A percentile compares a stretch with the other conserved stretches of the same genome.
phyloP scores from a whole-genome alignment of 805 yeast genomes.

The Wickerhamomyces hampshirensis region DNA sequence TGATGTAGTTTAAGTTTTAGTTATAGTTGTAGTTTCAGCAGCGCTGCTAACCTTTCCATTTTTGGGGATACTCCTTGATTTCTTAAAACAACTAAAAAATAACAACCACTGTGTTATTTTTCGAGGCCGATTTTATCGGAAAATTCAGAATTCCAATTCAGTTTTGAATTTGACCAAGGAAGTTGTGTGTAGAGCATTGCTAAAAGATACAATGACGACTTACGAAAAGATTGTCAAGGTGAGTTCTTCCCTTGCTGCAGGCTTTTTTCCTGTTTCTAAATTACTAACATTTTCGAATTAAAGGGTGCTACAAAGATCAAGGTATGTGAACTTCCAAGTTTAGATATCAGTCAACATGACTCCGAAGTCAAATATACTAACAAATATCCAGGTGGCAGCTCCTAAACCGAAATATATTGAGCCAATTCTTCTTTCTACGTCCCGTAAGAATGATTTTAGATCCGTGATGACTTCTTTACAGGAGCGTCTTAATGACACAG shows the following conservation, averaged over 20 bases:
- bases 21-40: no score
- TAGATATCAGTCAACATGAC: neutral
- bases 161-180: no score
- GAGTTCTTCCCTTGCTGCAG: conserved; percentile 9
- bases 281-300: conserved; percentile 4
- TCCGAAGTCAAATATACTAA: conserved; percentile 1
- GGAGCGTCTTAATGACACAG: conserved; percentile 62
- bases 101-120: no score
- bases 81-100: no score
- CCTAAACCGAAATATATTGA: conserved; percentile 95
- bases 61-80: no score
- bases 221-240: conserved; percentile 72
- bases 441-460: conserved; percentile 43
- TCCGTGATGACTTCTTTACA: conserved; percentile 65
- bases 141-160: no score
- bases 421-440: conserved; percentile 64
- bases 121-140: neutral
- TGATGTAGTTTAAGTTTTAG: no score
- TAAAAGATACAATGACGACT: conserved; percentile 42
- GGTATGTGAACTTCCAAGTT: no score
- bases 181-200: neutral
- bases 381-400: conserved; percentile 65
- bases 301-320: conserved; percentile 69
- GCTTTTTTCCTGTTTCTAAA: neutral
- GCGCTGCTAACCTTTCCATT: no score